A percentile compares a stretch with the other conserved stretches of the same genome.
Conservation (phyloP, 225 moss, liverwort and hornwort species). For the Thuidium tamariscinum region DNA sequence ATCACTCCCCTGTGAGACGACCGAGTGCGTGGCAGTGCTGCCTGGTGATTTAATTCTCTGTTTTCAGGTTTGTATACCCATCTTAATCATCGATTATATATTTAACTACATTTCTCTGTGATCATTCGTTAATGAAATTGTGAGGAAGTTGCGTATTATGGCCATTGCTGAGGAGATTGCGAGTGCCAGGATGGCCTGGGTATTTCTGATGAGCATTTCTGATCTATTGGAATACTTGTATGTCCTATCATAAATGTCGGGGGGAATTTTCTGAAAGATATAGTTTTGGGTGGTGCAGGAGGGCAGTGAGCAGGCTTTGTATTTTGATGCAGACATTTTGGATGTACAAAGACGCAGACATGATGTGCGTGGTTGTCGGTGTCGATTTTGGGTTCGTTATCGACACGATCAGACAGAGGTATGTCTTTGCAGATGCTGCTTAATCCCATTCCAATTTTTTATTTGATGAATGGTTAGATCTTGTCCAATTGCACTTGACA, state of each 20-base stretch:
- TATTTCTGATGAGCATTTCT: background rate
- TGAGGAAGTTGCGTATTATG: background rate
- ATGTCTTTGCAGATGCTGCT: background rate
- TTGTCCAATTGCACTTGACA: background rate
- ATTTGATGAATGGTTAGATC: background rate
- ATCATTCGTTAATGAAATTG: background rate
- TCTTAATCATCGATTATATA: background rate
- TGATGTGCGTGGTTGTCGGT: constrained; percentile 97
- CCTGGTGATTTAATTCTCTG: constrained; percentile 93
- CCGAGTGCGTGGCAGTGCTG: constrained; percentile 93
- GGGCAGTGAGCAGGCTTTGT: constrained; percentile 96
- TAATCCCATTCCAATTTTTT: background rate
- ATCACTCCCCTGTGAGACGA: constrained; percentile 95
- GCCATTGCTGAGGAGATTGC: background rate
- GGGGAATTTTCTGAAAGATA: background rate
- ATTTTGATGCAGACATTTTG: constrained; percentile 97
- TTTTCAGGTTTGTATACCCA: constrained; percentile 57
- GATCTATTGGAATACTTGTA: background rate
- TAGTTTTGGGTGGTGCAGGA: constrained; percentile 37
- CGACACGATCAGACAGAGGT: constrained; percentile 94
- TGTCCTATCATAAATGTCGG: background rate
- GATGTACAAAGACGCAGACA: constrained; percentile 96
- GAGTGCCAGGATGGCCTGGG: background rate
- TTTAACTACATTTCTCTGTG: background rate
- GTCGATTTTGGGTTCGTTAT: constrained; percentile 99